Evolutionary conservation across 176 grass and related monocot genomes (phyloP).

Genomic region (Rhynchospora tenuis): DNA sequence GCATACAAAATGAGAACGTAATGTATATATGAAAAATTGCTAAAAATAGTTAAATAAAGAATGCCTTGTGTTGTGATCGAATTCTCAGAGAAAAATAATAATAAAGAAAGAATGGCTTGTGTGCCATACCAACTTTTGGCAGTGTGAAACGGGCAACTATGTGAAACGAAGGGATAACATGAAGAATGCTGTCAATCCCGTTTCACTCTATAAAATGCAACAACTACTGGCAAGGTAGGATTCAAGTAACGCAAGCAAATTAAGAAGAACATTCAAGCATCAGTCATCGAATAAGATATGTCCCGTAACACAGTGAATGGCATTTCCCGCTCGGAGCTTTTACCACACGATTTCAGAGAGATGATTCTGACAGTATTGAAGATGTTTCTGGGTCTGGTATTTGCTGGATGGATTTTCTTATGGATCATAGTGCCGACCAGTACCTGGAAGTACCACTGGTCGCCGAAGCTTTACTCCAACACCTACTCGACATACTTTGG

Average conservation of each 20-base stretch:
- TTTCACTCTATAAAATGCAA: slow-evolving; percentile 12
- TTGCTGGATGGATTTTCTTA: slow-evolving; percentile 40
- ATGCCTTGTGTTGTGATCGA: neutral
- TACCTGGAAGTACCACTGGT: slow-evolving; percentile 30
- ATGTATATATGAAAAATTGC: too few species aligned
- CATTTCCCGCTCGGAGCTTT: neutral
- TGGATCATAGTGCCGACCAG: slow-evolving; percentile 41
- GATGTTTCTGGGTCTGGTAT: slow-evolving; percentile 22
- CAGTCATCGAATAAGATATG: neutral
- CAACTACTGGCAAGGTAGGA: neutral
- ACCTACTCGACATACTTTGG: slow-evolving; percentile 52
- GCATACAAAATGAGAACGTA: too few species aligned
- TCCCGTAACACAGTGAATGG: neutral
- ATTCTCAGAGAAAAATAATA: neutral
- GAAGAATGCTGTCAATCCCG: slow-evolving; percentile 13
- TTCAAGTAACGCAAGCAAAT: neutral
- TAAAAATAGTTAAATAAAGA: neutral
- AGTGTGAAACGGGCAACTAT: slow-evolving; percentile 1
- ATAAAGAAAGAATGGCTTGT: neutral
- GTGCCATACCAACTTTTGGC: neutral
- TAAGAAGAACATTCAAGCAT: neutral
- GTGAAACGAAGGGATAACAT: neutral
- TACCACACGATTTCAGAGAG: neutral
- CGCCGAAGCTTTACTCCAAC: slow-evolving; percentile 19
- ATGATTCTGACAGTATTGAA: slow-evolving; percentile 8